These are phyloP conservation scores for Candida pini DNA, from an alignment of 805 yeast species.

Conservation along the genomic window DNA sequence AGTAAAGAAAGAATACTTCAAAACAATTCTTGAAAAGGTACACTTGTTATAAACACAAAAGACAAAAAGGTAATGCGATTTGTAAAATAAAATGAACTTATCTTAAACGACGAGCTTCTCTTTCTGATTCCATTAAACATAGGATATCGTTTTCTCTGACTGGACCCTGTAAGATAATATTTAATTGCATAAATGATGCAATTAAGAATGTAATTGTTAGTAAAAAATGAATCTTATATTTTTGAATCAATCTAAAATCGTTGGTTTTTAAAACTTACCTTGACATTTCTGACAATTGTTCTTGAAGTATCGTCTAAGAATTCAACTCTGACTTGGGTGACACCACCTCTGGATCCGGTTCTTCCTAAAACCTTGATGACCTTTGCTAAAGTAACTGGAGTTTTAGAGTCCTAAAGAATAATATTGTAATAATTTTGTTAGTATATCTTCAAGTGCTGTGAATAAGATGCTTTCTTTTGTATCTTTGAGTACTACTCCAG, in stretches of 20 bases:
- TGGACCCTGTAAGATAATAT: conserved; percentile 50
- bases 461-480: neutral
- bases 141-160: conserved; percentile 97
- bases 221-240: neutral
- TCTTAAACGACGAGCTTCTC: conserved; percentile 97
- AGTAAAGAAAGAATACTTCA: too few relatives aligned
- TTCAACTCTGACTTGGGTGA: conserved; percentile 97
- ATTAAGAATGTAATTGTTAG: conserved; percentile 5
- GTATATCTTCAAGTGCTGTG: neutral
- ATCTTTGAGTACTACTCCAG: neutral
- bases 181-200: conserved; percentile 3
- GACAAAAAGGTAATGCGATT: neutral
- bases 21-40: conserved; percentile 1
- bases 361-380: conserved; percentile 99
- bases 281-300: conserved; percentile 95
- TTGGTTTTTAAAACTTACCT: conserved; percentile 24
- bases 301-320: conserved; percentile 93
- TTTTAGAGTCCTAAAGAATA: conserved; percentile 47
- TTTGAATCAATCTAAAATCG: neutral
- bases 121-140: conserved; percentile 99
- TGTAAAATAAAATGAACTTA: conserved; percentile 38
- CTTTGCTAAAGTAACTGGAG: conserved; percentile 99
- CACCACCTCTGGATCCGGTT: conserved; percentile 99
- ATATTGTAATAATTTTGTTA: neutral
- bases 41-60: neutral